phyloP scores from a whole-genome alignment of 305 asterid genomes.

The Rubia balearica region DNA sequence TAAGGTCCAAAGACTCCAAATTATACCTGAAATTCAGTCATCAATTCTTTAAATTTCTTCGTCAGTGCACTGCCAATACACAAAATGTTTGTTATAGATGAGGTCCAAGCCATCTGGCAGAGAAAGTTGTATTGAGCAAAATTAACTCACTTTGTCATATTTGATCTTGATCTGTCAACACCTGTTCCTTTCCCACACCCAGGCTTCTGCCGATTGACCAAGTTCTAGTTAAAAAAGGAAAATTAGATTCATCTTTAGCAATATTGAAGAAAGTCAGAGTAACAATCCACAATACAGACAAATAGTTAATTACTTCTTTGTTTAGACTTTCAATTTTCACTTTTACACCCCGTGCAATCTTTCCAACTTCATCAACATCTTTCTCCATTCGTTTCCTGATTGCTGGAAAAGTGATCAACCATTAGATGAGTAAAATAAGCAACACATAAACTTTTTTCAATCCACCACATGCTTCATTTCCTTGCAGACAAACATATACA shows the following conservation, averaged over 20 bases:
- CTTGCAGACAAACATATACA: neutral
- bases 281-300: constrained; percentile 13
- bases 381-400: constrained; percentile 89
- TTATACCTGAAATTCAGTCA: constrained; percentile 77
- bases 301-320: constrained; percentile 44
- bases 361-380: constrained; percentile 79
- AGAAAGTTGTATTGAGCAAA: neutral
- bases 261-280: neutral
- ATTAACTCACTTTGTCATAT: constrained; percentile 57
- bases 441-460: neutral
- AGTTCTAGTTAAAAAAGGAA: constrained; percentile 36
- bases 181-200: constrained; percentile 85
- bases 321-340: constrained; percentile 53
- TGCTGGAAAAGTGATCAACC: constrained; percentile 30
- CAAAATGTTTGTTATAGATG: constrained; percentile 10
- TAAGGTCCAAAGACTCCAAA: neutral
- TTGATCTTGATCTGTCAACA: constrained; percentile 76
- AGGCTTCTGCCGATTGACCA: constrained; percentile 72
- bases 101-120: neutral
- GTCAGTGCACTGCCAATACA: constrained; percentile 50
- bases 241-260: constrained; percentile 6
- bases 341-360: constrained; percentile 68
- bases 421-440: neutral
- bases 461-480: neutral
- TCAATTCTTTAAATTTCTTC: constrained; percentile 63